phyloP scores from a whole-genome alignment of 2,329 filamentous ascomycete genomes.

The Alternaria gaisen region DNA sequence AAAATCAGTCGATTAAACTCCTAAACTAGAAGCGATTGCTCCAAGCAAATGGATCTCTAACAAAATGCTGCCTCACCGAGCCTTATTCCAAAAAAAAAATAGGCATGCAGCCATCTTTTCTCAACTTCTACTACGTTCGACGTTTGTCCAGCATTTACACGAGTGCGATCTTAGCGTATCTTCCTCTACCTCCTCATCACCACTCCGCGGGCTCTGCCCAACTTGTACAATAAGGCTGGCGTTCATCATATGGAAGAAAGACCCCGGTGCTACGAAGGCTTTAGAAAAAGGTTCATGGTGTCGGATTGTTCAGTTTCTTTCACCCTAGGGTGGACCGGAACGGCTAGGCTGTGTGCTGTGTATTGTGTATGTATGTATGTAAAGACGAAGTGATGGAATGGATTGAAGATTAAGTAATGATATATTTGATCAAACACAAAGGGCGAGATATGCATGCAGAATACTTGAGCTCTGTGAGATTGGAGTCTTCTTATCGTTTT shows the following conservation, averaged over 20 bases:
- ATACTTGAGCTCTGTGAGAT: not conserved
- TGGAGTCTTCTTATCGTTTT: not conserved
- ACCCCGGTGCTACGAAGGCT: not conserved
- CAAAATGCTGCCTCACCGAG: not conserved
- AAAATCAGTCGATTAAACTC: constrained; percentile 9
- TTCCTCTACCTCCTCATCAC: constrained; percentile 17
- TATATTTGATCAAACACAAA: not conserved
- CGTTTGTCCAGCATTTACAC: constrained; percentile 23
- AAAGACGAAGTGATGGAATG: constrained; percentile 16
- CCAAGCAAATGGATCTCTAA: not conserved
- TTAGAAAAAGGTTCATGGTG: constrained; percentile 12
- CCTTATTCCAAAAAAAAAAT: not conserved
- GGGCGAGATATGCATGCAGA: not conserved
- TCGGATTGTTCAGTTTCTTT: constrained; percentile 2
- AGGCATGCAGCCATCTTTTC: constrained; percentile 3
- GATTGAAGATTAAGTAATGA: constrained; percentile 10
- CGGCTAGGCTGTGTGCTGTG: constrained; percentile 5
- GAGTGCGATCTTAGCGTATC: constrained; percentile 20
- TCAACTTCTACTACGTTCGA: constrained; percentile 16
- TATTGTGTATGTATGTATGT: constrained; percentile 13
- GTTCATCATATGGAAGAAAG: constrained; percentile 15
- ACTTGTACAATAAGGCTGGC: constrained; percentile 29
- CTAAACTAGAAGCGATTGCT: not conserved
- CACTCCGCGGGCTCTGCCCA: constrained; percentile 26
- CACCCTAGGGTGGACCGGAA: not conserved